These are phyloP conservation scores for Cyberlindnera mycetangii DNA, from an alignment of 805 yeast species.

Conservation along the genomic window DNA sequence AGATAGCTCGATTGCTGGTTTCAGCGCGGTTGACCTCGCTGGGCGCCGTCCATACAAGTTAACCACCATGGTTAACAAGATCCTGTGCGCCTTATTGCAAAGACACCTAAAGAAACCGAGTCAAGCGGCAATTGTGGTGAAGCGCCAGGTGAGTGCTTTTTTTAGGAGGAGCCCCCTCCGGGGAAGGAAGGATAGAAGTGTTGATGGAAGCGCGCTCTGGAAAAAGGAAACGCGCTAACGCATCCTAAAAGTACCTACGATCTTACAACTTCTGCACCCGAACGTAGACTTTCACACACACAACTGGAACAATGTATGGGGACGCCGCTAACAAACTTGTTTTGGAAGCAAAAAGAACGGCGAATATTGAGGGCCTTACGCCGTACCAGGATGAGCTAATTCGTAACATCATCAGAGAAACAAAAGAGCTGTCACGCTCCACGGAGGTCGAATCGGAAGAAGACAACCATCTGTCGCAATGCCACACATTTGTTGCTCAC, in stretches of 20 bases:
- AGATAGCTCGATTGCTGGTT: constrained; percentile 4
- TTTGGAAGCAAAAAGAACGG: constrained; percentile 79
- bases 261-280: not conserved
- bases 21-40: not conserved
- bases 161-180: not conserved
- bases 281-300: not conserved
- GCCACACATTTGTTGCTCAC: constrained; percentile 19
- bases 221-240: not conserved
- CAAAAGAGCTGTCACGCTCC: constrained; percentile 50
- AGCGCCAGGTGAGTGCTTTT: no score
- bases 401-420: constrained; percentile 68
- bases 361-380: constrained; percentile 62
- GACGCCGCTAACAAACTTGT: constrained; percentile 82
- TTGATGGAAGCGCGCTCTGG: not conserved
- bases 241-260: not conserved
- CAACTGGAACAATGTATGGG: constrained; percentile 65
- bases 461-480: constrained; percentile 11
- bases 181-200: no score
- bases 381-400: constrained; percentile 71
- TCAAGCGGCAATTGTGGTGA: not conserved
- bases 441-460: constrained; percentile 1
- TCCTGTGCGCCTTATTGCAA: no score
- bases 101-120: no score
- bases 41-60: constrained; percentile 2
- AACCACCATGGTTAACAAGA: not conserved